Percentiles rank a stretch among this genome's conserved stretches.
These are phyloP conservation scores for Tetraselmis chui DNA, from an alignment of 139 green algal species.

Conservation along the genomic window DNA sequence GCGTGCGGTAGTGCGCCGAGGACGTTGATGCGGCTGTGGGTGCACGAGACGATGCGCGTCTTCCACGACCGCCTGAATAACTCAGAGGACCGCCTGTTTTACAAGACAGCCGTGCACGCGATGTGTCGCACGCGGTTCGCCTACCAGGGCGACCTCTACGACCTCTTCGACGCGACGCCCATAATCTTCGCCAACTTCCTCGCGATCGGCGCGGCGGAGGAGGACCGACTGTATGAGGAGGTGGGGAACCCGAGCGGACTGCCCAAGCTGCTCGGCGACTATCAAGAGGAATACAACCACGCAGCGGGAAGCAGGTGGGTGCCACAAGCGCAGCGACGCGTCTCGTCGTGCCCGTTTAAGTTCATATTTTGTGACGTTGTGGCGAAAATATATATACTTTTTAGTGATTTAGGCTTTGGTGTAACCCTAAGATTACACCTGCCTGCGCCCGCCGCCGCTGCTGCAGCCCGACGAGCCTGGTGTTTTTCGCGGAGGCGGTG, in stretches of 20 bases:
- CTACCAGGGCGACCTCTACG: conserved; percentile 13
- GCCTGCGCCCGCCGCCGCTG: too few species aligned
- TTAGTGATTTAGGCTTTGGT: too few species aligned
- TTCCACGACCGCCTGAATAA: conserved; percentile 81
- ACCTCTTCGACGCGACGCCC: conserved; percentile 37
- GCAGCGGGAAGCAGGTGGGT: neutral
- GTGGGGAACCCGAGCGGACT: conserved; percentile 11
- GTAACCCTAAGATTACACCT: too few species aligned
- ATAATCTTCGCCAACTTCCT: conserved; percentile 68
- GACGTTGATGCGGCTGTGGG: conserved; percentile 53
- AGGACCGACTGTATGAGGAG: conserved; percentile 59
- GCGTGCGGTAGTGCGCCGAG: neutral
- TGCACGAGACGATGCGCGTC: conserved; percentile 72
- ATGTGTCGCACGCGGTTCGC: conserved; percentile 15
- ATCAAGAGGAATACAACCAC: conserved; percentile 20
- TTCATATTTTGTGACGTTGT: too few species aligned
- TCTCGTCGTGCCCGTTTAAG: too few species aligned
- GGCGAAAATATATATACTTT: too few species aligned
- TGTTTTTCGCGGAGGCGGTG: conserved; percentile 17
- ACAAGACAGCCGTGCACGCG: conserved; percentile 38
- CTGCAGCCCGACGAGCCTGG: conserved; percentile 6
- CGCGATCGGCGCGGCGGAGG: conserved; percentile 28
- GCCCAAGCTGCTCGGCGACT: conserved; percentile 11
- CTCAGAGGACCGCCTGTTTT: conserved; percentile 63
- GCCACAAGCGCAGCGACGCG: too few species aligned